Evolutionary conservation across 1,139 yeast species (phyloP).

Genomic region (Scheffersomyces segobiensis): DNA sequence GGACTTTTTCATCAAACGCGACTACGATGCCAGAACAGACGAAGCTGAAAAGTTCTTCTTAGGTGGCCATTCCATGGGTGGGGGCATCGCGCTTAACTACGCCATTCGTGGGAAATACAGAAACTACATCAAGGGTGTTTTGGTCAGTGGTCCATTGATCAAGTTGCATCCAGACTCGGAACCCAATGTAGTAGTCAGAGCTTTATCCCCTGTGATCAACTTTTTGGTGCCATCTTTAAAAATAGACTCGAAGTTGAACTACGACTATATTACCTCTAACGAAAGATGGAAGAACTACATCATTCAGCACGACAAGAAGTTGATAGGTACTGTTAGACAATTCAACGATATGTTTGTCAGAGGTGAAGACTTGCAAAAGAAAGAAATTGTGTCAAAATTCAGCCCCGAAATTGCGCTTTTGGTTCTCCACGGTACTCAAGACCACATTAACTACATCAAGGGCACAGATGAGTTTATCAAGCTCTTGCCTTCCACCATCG

Average conservation of each 20-base stretch:
- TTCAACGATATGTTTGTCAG: constrained; percentile 66
- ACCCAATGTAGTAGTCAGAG: constrained; percentile 52
- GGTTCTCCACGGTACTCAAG: constrained; percentile 37
- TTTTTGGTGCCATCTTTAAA: constrained; percentile 52
- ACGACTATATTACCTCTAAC: constrained; percentile 59
- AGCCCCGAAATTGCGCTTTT: constrained; percentile 39
- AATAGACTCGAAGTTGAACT: constrained; percentile 56
- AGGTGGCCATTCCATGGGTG: constrained; percentile 97
- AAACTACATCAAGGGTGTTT: constrained; percentile 54
- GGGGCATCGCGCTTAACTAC: constrained; percentile 77
- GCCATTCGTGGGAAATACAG: constrained; percentile 64
- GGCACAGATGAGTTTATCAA: constrained; percentile 52
- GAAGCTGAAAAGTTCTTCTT: constrained; percentile 51
- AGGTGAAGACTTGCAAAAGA: constrained; percentile 53
- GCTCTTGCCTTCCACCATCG: constrained; percentile 30
- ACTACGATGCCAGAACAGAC: constrained; percentile 24
- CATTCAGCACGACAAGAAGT: constrained; percentile 34
- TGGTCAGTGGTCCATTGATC: constrained; percentile 70
- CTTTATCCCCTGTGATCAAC: constrained; percentile 49
- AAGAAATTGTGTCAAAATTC: constrained; percentile 43
- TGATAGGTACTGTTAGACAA: constrained; percentile 42
- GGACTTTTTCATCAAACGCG: constrained; percentile 56
- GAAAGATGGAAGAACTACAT: constrained; percentile 48
- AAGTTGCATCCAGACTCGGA: constrained; percentile 56
- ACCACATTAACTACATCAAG: constrained; percentile 53